phyloP scores from a whole-genome alignment of 768 basidiomycete genomes.

The Royoungia palumana region DNA sequence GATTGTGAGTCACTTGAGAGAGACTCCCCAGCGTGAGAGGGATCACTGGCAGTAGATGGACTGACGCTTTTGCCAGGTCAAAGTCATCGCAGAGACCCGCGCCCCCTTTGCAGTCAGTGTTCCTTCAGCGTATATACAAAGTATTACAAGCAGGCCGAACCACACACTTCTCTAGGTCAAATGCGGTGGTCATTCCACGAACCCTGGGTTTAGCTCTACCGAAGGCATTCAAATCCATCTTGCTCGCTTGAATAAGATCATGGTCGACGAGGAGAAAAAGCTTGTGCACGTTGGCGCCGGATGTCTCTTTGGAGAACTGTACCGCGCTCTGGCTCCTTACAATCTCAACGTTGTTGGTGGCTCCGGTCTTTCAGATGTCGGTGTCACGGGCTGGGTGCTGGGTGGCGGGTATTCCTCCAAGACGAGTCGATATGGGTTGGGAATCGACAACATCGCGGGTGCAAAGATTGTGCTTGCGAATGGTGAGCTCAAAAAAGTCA shows the following conservation, averaged over 20 bases:
- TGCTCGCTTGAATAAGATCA: constrained; percentile 23
- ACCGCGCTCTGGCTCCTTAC: constrained; percentile 11
- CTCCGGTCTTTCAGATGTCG: constrained; percentile 22
- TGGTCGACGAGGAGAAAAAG: not conserved
- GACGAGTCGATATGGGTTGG: constrained; percentile 32
- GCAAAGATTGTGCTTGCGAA: constrained; percentile 29
- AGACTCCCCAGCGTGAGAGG: no score
- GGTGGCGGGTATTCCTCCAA: constrained; percentile 36
- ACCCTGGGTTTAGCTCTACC: constrained; percentile 32
- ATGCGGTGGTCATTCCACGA: constrained; percentile 31
- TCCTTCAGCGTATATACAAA: not conserved
- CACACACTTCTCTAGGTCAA: constrained; percentile 23
- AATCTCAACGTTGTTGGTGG: constrained; percentile 24
- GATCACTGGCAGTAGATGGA: not conserved
- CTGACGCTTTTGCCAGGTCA: constrained; percentile 5
- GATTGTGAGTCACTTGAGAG: constrained; percentile 3
- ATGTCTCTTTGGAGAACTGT: constrained; percentile 29
- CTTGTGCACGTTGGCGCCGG: constrained; percentile 27
- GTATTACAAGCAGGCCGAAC: not conserved
- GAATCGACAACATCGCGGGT: constrained; percentile 32
- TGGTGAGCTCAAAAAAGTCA: constrained; percentile 14
- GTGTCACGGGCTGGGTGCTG: constrained; percentile 32
- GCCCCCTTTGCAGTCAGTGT: constrained; percentile 12
- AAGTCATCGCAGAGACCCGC: constrained; percentile 2
- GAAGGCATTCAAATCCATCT: constrained; percentile 29